Percentiles rank a stretch among this genome's conserved stretches.
Conservation (phyloP, 106 monocot genomes). For the Phalaenopsis aphrodite region DNA sequence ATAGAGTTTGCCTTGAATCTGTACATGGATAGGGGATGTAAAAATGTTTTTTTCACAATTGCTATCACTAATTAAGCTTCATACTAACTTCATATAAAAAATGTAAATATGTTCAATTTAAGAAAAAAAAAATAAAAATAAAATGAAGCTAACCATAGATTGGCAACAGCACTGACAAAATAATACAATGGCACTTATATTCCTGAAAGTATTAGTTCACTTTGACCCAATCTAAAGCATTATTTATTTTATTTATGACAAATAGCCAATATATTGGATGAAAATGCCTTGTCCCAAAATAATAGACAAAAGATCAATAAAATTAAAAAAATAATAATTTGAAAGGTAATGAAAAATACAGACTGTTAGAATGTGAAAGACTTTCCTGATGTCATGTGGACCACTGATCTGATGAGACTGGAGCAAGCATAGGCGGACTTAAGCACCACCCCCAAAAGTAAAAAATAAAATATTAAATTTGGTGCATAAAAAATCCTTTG, state of each 20-base stretch:
- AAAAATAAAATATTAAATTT: no score
- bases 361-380: no score
- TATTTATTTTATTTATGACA: neutral
- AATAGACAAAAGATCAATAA: no score
- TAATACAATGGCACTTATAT: neutral
- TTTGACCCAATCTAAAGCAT: neutral
- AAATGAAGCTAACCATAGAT: neutral
- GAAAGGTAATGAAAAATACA: no score
- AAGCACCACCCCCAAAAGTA: no score
- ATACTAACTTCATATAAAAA: neutral
- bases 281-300: neutral
- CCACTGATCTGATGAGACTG: no score
- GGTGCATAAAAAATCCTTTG: no score
- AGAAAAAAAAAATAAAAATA: neutral
- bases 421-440: no score
- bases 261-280: neutral
- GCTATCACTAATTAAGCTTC: neutral
- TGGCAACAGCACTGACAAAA: neutral
- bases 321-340: no score
- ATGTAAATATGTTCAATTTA: neutral
- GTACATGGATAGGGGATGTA: neutral
- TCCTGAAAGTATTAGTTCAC: neutral
- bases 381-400: no score
- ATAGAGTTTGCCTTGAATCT: constrained; percentile 90
- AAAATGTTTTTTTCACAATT: neutral